Evolutionary conservation across 352 stramenopile species (phyloP), one percentile per base, ranked within the genome.

Genomic region (Pythium volutum): DNA sequence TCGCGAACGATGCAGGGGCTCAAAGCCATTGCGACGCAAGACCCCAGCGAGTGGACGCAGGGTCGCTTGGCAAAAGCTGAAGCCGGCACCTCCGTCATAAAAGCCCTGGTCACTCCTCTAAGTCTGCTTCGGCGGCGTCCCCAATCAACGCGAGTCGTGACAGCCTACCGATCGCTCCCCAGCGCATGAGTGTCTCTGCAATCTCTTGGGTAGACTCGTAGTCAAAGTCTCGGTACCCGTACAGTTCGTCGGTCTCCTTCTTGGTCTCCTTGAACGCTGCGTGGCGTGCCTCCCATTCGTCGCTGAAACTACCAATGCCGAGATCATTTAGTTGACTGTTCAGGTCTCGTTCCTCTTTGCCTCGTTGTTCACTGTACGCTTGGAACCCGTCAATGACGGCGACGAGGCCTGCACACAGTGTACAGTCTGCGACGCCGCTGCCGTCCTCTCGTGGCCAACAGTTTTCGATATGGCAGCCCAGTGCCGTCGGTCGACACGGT

Each of bases 391-490:
- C 31, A 2, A 20, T 55, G 18, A 14, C n/a, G 5, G 26, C 6
- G 20, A 9, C 20, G 18, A 50, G n/a, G 1, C 16, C 31, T 11
- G 15, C n/a, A 12, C 49, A 55, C n/a, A 55, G 22, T 10, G 31
- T 31, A 45, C 49, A 55, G 20, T 8, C 22, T 1, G 16, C 11
- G 11, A 18, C 20, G 29, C 12, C 29, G 9, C n/a, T 16, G 22
- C 15, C 38, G 16, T 22, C 43, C 10, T 12, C 33, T 4, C 22
- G 10, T 43, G 12, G 36, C 12, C 7, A 43, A 4, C 27, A 45
- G 33, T 45, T 55, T 0, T 43, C 49, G 15, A 36, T 42, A 18
- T 55, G 49, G 18, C 42, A n/a, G 18, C 49, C 49, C 31, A 55
- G 29, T 9, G 26, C 16, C 49, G 31, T 36, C 27, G 20, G 18